Conservation (phyloP, 495 filamentous ascomycete species). For the Aspergillus olivimuriae region DNA sequence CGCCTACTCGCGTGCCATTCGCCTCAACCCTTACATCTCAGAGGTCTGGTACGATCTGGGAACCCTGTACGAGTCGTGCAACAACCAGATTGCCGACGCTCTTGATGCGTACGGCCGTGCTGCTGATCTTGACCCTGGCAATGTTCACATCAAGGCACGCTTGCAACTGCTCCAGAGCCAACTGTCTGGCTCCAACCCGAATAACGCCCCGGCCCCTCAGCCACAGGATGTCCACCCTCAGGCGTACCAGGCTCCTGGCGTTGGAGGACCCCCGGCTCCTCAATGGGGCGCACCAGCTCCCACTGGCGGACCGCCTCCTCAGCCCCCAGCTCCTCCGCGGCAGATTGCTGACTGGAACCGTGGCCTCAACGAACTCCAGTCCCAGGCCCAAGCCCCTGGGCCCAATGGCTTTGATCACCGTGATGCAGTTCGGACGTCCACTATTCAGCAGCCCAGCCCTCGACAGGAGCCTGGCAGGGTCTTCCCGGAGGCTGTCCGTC, state of each 20-base stretch:
- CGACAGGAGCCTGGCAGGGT: constrained; percentile 62
- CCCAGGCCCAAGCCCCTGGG: constrained; percentile 60
- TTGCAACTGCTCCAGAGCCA: constrained; percentile 80
- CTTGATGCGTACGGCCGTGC: constrained; percentile 93
- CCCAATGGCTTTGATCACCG: constrained; percentile 73
- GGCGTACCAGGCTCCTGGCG: constrained; percentile 69
- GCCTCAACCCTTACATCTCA: constrained; percentile 96
- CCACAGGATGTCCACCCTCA: constrained; percentile 85
- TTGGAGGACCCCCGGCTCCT: constrained; percentile 67
- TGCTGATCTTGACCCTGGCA: constrained; percentile 86
- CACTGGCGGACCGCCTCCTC: constrained; percentile 54
- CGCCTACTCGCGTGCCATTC: constrained; percentile 96
- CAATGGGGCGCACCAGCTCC: constrained; percentile 74
- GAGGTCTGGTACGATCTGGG: constrained; percentile 99
- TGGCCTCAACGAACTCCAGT: constrained; percentile 65
- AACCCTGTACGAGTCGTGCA: constrained; percentile 96
- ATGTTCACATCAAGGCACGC: constrained; percentile 94
- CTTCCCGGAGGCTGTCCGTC: constrained; percentile 67
- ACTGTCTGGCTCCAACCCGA: constrained; percentile 61
- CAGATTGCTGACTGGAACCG: constrained; percentile 65
- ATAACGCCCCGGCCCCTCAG: constrained; percentile 61
- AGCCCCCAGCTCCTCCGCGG: constrained; percentile 56
- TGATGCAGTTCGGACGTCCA: constrained; percentile 59
- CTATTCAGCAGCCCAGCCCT: constrained; percentile 62
- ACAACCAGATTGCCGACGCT: constrained; percentile 96